Base-by-base conservation (phyloP, 139 green algal genomes). In the Astrephomene gubernaculifera region DNA sequence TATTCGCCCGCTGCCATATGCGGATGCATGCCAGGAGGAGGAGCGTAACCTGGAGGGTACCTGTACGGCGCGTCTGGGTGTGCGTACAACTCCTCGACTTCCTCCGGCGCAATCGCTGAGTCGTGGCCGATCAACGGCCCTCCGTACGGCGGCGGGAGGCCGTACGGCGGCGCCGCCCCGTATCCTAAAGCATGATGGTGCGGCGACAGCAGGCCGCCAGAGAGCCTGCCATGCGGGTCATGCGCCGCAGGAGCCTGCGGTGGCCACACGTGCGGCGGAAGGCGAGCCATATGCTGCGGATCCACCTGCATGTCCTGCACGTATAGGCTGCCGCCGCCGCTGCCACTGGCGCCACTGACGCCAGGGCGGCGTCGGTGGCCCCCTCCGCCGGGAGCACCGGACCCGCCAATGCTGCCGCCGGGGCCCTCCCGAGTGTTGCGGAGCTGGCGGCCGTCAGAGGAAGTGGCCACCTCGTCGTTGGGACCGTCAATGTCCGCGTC, bases 391-490 rank as follows among this genome's bases (percentile, higher is more conserved):
- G n/a, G n/a, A n/a, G n/a, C n/a, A n/a, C n/a, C n/a, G n/a, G n/a
- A n/a, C 10, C 74, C 21, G 29, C 21, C 29, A 27, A 17, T 39
- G 43, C 31, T 21, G 78, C 43, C 54, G 31, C 61, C 43, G 27
- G 29, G 63, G 0, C 78, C 78, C 6, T 39, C 60, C 2, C 31
- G 78, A 22, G 38, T 8, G 2, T 36, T 19, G 10, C 33, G 60
- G 29, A 73, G 60, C 38, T 64, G 60, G 31, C 41, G n/a, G 22
- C 61, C 76, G 27, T 63, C 76, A 6, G 76, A 83, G 1, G 61
- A 83, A 21, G 60, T 83, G 8, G 75, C 75, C n/a, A 63, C 76
- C 41, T 63, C 60, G 39, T 83, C 76, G 12, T 61, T 45, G 9
- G 76, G 76, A 2, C 43, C 76, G 29, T 83, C 76, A 0, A 45